Base-by-base conservation (phyloP, 306 rosid genomes). In the Glycine tomentella region DNA sequence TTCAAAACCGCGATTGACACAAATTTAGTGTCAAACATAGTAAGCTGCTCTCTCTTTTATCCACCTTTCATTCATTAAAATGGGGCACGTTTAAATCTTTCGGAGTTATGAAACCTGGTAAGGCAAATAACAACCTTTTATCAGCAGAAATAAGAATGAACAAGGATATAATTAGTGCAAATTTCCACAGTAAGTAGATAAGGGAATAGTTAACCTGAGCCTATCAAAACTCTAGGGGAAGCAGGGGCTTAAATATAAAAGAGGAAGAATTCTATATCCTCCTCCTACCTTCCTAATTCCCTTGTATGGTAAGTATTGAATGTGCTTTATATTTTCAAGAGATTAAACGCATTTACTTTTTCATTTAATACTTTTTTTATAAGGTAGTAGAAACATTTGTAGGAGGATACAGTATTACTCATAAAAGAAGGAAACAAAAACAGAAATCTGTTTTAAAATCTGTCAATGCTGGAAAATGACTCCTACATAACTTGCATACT, bases 21-120 rank as follows among this genome's bases (percentile, higher is more conserved):
- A 42, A 69, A 86, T 58, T 77, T 66, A 50, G 84, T 72, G 87
- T 76, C 87, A 36, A n/a, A 61, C 81, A 82, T 75, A 69, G 61
- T 79, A 80, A 42, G 81, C 62, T 76, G 68, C 81, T 80, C 58
- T 82, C 80, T 72, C 76, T 57, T 65, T 66, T 59, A 85, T 82
- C 63, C 79, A 83, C 65, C 75, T 14, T 81, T 79, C 83, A 40
- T 3, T 48, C 68, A 79, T 65, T 59, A 68, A 70, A 81, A 64
- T 7, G 75, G 46, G 50, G 72, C 78, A 79, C 77, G 53, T 49
- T 50, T 75, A 67, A 77, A 4, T 52, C 80, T 64, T 42, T 80
- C 74, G 48, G 75, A 76, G 49, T 36, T 71, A 77, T 67, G 72
- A 80, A 75, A 82, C 83, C 91, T 85, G 85, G n/a, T 66, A 16